Evolutionary conservation across 192 early-diverging fungal species (phyloP).

Genomic region (Nowakowskiella sp.): DNA sequence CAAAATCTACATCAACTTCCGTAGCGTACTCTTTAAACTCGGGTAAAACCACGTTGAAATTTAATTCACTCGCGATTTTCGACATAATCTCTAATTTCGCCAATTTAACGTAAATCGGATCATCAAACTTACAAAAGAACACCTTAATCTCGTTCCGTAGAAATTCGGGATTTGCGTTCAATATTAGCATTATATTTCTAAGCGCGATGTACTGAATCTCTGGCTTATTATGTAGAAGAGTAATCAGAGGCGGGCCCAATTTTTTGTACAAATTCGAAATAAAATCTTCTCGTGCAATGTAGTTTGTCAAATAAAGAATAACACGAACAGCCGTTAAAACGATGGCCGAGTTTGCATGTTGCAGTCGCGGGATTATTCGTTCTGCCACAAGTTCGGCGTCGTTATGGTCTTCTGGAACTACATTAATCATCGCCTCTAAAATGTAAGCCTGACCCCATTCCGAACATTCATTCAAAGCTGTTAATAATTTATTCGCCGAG

Average conservation of each 20-base stretch:
- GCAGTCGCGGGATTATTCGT: slow-evolving; percentile 79
- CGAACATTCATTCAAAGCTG: slow-evolving; percentile 91
- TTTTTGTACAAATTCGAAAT: slow-evolving; percentile 70
- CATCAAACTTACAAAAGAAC: slow-evolving; percentile 99
- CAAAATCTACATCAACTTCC: slow-evolving; percentile 98
- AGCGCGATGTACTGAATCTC: slow-evolving; percentile 97
- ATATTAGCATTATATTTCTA: slow-evolving; percentile 89
- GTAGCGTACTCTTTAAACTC: slow-evolving; percentile 93
- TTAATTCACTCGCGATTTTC: slow-evolving; percentile 70
- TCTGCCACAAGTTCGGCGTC: slow-evolving; percentile 91
- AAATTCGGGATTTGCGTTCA: slow-evolving; percentile 83
- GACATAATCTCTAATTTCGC: slow-evolving; percentile 95
- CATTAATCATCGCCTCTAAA: slow-evolving; percentile 83
- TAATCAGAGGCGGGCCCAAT: slow-evolving; percentile 87
- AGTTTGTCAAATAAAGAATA: slow-evolving; percentile 91
- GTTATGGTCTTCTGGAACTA: slow-evolving; percentile 73
- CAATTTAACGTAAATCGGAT: slow-evolving; percentile 97
- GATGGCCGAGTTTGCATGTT: slow-evolving; percentile 92
- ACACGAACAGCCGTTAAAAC: slow-evolving; percentile 79
- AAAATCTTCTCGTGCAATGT: slow-evolving; percentile 72
- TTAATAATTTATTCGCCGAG: slow-evolving; percentile 83
- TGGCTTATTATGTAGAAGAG: slow-evolving; percentile 74
- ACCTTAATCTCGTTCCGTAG: slow-evolving; percentile 89
- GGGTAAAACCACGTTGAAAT: slow-evolving; percentile 78
- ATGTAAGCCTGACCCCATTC: slow-evolving; percentile 98